These are phyloP conservation scores for Acer saccharum DNA, from an alignment of 345 rosid species.

Conservation along the genomic window DNA sequence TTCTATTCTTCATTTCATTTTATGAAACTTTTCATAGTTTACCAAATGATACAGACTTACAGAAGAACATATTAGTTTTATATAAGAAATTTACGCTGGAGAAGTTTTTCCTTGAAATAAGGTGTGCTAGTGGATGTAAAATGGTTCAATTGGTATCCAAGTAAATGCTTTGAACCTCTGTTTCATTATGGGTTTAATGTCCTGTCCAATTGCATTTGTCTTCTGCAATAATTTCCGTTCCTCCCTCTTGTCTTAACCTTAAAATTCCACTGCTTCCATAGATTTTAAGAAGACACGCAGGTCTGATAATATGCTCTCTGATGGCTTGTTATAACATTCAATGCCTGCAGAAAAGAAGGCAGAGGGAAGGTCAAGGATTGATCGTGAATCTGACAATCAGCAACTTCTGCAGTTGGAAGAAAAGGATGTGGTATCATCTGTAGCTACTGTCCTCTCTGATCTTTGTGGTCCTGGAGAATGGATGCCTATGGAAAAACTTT, in stretches of 20 bases:
- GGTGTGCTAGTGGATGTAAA: neutral
- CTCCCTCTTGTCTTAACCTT: neutral
- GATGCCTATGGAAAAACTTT: constrained; percentile 99
- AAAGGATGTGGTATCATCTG: constrained; percentile 98
- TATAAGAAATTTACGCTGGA: neutral
- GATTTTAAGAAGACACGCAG: neutral
- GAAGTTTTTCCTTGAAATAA: neutral
- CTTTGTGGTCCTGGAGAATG: constrained; percentile 99
- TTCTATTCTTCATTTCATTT: neutral
- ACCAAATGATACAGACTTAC: too few species aligned
- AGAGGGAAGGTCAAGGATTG: constrained; percentile 73
- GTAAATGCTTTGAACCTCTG: neutral
- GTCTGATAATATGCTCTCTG: constrained; percentile 14
- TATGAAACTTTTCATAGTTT: neutral
- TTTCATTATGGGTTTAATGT: neutral
- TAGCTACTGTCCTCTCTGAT: constrained; percentile 95
- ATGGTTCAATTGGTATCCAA: neutral
- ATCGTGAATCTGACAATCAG: constrained; percentile 95
- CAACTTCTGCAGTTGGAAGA: constrained; percentile 91
- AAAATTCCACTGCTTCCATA: neutral
- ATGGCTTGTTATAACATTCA: constrained; percentile 31
- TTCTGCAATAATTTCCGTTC: neutral
- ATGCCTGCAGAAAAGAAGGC: constrained; percentile 71
- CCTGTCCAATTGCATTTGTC: neutral
- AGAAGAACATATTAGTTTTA: neutral